Conservation (phyloP, 345 rosid species). For the Arabis hirsuta region DNA sequence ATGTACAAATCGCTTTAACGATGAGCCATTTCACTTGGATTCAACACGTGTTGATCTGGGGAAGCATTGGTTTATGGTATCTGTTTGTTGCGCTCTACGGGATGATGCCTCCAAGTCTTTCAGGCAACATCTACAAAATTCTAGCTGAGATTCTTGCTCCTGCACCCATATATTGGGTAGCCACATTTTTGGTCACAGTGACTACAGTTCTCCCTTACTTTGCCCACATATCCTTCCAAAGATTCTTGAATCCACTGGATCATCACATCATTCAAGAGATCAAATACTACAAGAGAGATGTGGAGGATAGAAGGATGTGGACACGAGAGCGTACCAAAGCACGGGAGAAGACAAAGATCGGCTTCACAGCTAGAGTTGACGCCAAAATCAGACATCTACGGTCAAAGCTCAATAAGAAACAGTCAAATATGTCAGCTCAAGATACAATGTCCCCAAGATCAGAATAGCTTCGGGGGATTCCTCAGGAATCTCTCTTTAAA, state of each 20-base stretch:
- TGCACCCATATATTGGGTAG: slow-evolving; percentile 74
- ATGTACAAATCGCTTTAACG: slow-evolving; percentile 87
- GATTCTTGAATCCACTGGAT: slow-evolving; percentile 83
- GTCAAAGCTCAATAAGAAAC: slow-evolving; percentile 75
- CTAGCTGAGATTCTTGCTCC: slow-evolving; percentile 86
- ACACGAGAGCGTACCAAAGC: slow-evolving; percentile 84
- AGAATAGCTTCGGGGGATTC: slow-evolving; percentile 17
- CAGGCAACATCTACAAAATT: slow-evolving; percentile 66
- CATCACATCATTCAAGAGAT: slow-evolving; percentile 96
- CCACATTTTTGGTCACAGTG: slow-evolving; percentile 69
- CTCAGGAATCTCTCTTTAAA: slow-evolving; percentile 10
- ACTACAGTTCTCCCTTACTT: slow-evolving; percentile 71
- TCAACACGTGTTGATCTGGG: slow-evolving; percentile 90
- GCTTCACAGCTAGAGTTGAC: slow-evolving; percentile 91
- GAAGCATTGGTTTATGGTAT: slow-evolving; percentile 82
- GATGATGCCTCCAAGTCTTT: slow-evolving; percentile 63
- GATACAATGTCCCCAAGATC: slow-evolving; percentile 50
- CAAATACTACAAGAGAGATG: slow-evolving; percentile 78
- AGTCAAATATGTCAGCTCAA: slow-evolving; percentile 48
- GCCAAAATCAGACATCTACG: slow-evolving; percentile 83
- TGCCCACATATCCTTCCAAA: slow-evolving; percentile 70
- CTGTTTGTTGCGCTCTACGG: slow-evolving; percentile 77
- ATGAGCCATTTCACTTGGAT: slow-evolving; percentile 98
- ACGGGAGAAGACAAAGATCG: slow-evolving; percentile 88
- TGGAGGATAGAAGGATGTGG: slow-evolving; percentile 88